Conservation (phyloP, 202 grass and related monocot species). For the Brachypodium distachyon region DNA sequence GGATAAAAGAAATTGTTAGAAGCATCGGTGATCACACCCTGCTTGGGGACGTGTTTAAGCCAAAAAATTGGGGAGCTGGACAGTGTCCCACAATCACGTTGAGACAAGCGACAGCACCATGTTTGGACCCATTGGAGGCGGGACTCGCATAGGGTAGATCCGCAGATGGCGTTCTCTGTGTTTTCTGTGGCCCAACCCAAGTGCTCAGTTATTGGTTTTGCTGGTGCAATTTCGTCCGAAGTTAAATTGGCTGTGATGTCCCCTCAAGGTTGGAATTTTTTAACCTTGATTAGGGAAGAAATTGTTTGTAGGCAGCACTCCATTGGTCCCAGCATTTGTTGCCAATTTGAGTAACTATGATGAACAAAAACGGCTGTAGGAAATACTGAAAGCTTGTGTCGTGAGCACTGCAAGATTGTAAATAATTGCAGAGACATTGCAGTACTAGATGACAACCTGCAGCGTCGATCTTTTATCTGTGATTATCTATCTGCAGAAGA, state of each 20-base stretch:
- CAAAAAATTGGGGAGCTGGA: slow-evolving; percentile 23
- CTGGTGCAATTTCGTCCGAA: neutral
- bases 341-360: neutral
- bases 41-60: neutral
- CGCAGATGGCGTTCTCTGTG: neutral
- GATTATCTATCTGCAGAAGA: neutral
- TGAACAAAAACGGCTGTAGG: neutral
- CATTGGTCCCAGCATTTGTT: neutral
- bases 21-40: neutral
- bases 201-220: neutral
- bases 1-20: neutral
- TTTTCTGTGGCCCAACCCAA: slow-evolving; percentile 2
- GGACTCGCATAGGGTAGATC: neutral
- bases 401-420: neutral
- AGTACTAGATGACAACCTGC: neutral
- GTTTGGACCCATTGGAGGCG: slow-evolving; percentile 11
- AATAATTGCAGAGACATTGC: neutral
- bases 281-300: neutral
- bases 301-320: neutral
- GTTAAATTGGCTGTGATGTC: neutral
- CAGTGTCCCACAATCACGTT: neutral
- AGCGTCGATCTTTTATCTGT: neutral
- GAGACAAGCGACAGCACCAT: neutral
- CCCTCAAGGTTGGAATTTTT: neutral
- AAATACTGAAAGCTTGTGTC: neutral